Percentiles rank a stretch among this genome's conserved stretches.
Conservation (phyloP, 441 rosid genomes). For the Populus hybrid region DNA sequence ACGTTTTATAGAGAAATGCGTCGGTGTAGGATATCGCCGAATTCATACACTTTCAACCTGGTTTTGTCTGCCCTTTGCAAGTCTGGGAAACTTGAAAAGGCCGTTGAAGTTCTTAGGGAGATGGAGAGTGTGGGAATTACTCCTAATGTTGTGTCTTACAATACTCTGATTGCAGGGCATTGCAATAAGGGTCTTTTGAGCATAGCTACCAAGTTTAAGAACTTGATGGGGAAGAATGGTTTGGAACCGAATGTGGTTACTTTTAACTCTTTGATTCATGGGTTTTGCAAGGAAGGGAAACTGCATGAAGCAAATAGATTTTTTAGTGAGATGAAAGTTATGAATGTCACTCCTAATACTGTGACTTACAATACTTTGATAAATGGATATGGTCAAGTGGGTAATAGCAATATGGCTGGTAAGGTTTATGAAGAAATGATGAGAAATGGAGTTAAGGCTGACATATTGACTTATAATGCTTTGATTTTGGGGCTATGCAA, state of each 20-base stretch:
- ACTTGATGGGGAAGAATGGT: slow-evolving; percentile 43
- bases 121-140: slow-evolving; percentile 47
- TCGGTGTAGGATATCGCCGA: slow-evolving; percentile 58
- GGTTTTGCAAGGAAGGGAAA: slow-evolving; percentile 54
- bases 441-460: slow-evolving; percentile 48
- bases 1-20: slow-evolving; percentile 59
- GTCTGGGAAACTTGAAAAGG: slow-evolving; percentile 58
- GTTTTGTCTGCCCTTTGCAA: slow-evolving; percentile 59
- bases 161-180: slow-evolving; percentile 66
- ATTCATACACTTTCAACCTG: slow-evolving; percentile 69
- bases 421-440: slow-evolving; percentile 66
- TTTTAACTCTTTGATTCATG: slow-evolving; percentile 55
- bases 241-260: slow-evolving; percentile 57
- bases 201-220: slow-evolving; percentile 58
- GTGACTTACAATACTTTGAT: slow-evolving; percentile 78
- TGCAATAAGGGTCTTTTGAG: slow-evolving; percentile 57
- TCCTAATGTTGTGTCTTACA: slow-evolving; percentile 51
- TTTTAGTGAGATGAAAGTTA: slow-evolving; percentile 61
- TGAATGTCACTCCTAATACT: slow-evolving; percentile 46
- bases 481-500: slow-evolving; percentile 73
- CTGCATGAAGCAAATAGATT: slow-evolving; percentile 55
- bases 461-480: slow-evolving; percentile 67
- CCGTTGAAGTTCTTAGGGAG: slow-evolving; percentile 44
- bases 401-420: slow-evolving; percentile 48
- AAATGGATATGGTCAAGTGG: slow-evolving; percentile 52